Evolutionary conservation across 2,329 filamentous ascomycete species (phyloP), one percentile per base, ranked within the genome.

Genomic region (Delphinella strobiligena): DNA sequence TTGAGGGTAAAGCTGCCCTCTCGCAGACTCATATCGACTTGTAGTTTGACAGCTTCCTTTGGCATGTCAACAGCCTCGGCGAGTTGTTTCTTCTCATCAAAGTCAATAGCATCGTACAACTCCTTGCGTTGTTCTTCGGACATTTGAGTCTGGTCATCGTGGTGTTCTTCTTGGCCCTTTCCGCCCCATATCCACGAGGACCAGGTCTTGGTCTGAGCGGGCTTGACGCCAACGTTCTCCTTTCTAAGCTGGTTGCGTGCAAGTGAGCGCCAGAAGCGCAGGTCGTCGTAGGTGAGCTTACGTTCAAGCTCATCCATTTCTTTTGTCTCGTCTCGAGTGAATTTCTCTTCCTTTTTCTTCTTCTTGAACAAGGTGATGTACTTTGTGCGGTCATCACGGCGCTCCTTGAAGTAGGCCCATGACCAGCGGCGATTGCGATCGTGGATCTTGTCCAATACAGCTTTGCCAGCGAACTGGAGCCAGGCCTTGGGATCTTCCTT

Each of bases 311-410:
- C 70, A 32, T 80, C 75, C 2, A 95, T 56, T 30, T 88, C 82
- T 33, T 80, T 77, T 2, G 61, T 69, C 49, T 98, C 91, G 5
- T 79, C 68, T 0, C 78, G 59, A 0, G 77, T 71, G 9, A 95
- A 64, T 40, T 67, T 67, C 49, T 80, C 74, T 44, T 83, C 81
- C 45, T 78, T 77, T 50, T 75, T 79, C 60, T 79, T 84, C 65
- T 94, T 95, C 62, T 96, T 98, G 73, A 96, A 99, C 1, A 98
- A 66, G 44, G 86, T 78, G 45, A 96, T 95, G 57, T 98, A 99
- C 34, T 77, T 75, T 45, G 76, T 75, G 34, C 91, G 82, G 52
- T 96, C 82, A 56, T 98, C 89, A 49, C 91, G 76, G 39, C 91
- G 79, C 59, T 98, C 88, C 43, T 80, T 82, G 63, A 98, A 93